Conservation (phyloP, 495 filamentous ascomycete genomes). For the Penicillium lividum region DNA sequence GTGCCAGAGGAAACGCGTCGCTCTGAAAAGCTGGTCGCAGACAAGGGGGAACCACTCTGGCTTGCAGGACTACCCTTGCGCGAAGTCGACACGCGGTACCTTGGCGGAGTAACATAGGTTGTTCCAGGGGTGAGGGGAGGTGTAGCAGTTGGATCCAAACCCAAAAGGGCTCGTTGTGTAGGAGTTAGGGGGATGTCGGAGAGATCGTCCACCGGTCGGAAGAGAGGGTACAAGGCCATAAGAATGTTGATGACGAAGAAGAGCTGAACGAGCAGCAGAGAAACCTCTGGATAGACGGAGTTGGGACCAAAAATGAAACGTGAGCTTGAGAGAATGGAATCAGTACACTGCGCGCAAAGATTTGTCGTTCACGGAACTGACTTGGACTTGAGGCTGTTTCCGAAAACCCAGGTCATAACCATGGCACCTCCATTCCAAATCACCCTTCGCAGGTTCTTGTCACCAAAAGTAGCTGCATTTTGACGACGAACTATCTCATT, state of each 20-base stretch:
- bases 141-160: constrained; percentile 67
- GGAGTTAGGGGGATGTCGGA: constrained; percentile 90
- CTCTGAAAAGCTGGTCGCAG: constrained; percentile 45
- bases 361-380: constrained; percentile 25
- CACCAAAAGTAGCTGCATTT: constrained; percentile 69
- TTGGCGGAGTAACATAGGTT: constrained; percentile 80
- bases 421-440: constrained; percentile 63
- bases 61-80: constrained; percentile 52
- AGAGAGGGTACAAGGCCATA: constrained; percentile 65
- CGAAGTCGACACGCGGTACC: constrained; percentile 78
- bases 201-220: constrained; percentile 71
- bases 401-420: constrained; percentile 44
- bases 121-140: constrained; percentile 64
- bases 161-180: constrained; percentile 80
- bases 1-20: constrained; percentile 37
- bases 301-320: constrained; percentile 25
- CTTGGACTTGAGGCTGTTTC: constrained; percentile 37
- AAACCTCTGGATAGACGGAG: constrained; percentile 34
- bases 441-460: constrained; percentile 65
- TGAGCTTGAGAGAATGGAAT: constrained; percentile 20
- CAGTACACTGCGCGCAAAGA: constrained; percentile 1
- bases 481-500: constrained; percentile 76
- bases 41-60: constrained; percentile 55
- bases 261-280: constrained; percentile 53
- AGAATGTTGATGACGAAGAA: constrained; percentile 67